phyloP scores from a whole-genome alignment of 2,329 filamentous ascomycete species.

The Aspergillus ochraceus region DNA sequence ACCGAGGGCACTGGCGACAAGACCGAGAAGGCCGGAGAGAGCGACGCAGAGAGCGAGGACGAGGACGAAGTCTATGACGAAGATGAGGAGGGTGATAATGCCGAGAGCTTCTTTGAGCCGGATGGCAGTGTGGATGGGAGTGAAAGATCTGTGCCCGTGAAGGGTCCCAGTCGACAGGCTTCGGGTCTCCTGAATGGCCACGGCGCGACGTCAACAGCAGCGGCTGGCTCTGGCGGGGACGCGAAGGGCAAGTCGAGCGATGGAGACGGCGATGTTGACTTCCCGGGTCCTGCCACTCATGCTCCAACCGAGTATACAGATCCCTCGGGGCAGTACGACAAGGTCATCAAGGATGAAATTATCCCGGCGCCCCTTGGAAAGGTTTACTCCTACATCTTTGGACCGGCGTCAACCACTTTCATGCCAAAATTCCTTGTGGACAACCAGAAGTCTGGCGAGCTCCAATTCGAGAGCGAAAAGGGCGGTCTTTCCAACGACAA shows the following conservation, averaged over 20 bases:
- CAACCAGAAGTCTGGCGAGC: conserved; percentile 86
- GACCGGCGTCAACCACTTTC: conserved; percentile 73
- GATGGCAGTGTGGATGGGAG: conserved; percentile 56
- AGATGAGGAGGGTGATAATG: conserved; percentile 53
- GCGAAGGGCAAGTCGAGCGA: conserved; percentile 45
- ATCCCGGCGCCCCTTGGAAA: conserved; percentile 88
- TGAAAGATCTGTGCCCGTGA: conserved; percentile 48
- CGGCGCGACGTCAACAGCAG: conserved; percentile 37
- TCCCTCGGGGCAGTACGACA: conserved; percentile 75
- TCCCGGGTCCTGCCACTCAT: conserved; percentile 81
- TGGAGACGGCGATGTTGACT: conserved; percentile 56
- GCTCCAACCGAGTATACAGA: conserved; percentile 84
- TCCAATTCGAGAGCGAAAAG: conserved; percentile 80
- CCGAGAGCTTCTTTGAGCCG: conserved; percentile 61
- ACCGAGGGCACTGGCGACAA: conserved; percentile 83
- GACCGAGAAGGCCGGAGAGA: conserved; percentile 74
- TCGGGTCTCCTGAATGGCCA: conserved; percentile 54
- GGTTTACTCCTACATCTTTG: conserved; percentile 86
- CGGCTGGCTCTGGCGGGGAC: conserved; percentile 34
- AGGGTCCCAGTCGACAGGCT: conserved; percentile 67
- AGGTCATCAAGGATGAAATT: conserved; percentile 78
- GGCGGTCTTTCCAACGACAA: conserved; percentile 74
- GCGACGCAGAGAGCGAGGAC: conserved; percentile 72
- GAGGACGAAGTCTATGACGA: conserved; percentile 63
- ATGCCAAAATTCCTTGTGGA: conserved; percentile 83